Evolutionary conservation across 169 alveolate genomes (phyloP), one percentile per base, ranked within the genome.

Genomic region (Cryptosporidium tyzzeri): DNA sequence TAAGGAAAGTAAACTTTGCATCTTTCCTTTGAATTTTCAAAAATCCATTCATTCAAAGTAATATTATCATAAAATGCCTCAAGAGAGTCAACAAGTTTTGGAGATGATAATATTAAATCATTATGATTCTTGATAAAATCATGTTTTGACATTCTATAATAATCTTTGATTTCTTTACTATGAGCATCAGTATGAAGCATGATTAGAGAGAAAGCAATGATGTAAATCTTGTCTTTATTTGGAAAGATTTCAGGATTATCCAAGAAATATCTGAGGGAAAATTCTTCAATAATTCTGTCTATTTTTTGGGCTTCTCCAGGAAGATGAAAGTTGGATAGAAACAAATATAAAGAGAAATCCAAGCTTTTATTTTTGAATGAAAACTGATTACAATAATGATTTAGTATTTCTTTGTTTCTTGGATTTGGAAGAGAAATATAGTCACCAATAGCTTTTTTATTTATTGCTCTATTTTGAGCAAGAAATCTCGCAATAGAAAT

Each of bases 281-380:
- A 97, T 85, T 93, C 93, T 92, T 96, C 97, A 94, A 96, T 93
- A 68, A 97, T 94, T 85, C 98, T 93, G 92, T 97, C 99, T 10
- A 96, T 96, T 89, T 96, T 93, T 91, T 97, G 96, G 0, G 97
- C 97, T 93, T 97, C 99, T n/a, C 97, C 98, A 23, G 99, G 99
- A n/a, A 97, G 91, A 70, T 97, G 95, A 92, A 96, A 97, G 59
- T 93, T 94, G 29, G 97, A 92, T 48, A 97, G 95, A 85, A 96
- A 93, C 26, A 85, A 89, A 84, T 96, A 93, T 86, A 97, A 71
- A 8, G 98, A 95, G 21, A 92, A 93, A 9, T 94, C 96, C 51
- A 95, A 85, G 44, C 93, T 92, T 45, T 92, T 75, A 18, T 93
- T 93, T 44, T 91, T 92, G 73, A 97, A 97, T 73, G 93, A 91